phyloP scores from a whole-genome alignment of 2,329 filamentous ascomycete genomes.

The Calonectria leucothoes region DNA sequence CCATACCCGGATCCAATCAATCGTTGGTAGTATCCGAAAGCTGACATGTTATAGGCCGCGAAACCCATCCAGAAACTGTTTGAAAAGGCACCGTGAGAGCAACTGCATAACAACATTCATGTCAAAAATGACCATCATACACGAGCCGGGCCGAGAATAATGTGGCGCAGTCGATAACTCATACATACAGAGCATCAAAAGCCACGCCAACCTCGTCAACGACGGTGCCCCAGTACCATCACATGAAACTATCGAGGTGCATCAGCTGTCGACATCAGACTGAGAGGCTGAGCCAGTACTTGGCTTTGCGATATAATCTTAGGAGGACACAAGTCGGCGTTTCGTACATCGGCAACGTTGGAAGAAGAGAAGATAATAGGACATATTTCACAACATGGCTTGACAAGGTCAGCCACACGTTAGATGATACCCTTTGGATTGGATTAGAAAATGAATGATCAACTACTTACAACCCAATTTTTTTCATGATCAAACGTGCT shows the following conservation, averaged over 20 bases:
- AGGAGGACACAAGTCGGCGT: not conserved
- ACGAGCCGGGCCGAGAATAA: not conserved
- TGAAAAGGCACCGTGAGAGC: constrained; percentile 72
- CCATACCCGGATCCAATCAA: not conserved
- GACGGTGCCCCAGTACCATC: not conserved
- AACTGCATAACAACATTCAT: not conserved
- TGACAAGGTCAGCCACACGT: not conserved
- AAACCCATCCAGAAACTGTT: constrained; percentile 90
- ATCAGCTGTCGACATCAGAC: too few species aligned
- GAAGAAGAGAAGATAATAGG: not conserved
- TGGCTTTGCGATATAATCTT: not conserved
- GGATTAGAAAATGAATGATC: not conserved
- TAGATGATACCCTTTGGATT: constrained; percentile 18
- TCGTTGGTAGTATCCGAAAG: not conserved
- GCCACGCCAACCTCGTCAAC: not conserved
- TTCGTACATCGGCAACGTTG: not conserved
- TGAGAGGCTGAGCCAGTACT: not conserved
- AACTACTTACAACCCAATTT: not conserved
- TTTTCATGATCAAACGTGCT: not conserved
- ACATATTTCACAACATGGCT: not conserved
- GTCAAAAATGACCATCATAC: not conserved
- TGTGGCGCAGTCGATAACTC: not conserved
- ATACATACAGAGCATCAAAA: not conserved
- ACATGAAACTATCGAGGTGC: not conserved
- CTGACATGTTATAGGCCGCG: constrained; percentile 69